These are phyloP conservation scores for Eimeria zaria DNA, from an alignment of 169 alveolate species.

Conservation along the genomic window DNA sequence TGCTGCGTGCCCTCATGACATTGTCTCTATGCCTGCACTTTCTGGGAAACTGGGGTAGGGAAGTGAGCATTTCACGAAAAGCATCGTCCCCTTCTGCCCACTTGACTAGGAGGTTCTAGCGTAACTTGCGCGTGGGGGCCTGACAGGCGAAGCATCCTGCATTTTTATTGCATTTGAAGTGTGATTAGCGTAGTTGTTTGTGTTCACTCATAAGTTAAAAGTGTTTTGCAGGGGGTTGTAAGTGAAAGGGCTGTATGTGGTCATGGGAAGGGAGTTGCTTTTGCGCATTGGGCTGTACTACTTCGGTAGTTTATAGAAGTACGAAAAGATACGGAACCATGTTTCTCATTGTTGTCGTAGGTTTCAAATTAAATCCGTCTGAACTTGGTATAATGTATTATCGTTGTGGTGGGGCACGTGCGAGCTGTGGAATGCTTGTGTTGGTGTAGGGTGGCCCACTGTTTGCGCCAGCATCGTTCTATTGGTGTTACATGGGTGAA, in stretches of 20 bases:
- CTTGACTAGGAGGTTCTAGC: background rate
- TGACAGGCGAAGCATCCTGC: background rate
- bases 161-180: background rate
- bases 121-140: background rate
- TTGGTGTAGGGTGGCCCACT: conserved; percentile 3
- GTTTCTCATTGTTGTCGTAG: too few species aligned
- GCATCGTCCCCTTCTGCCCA: background rate
- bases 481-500: background rate
- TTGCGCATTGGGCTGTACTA: background rate
- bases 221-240: background rate
- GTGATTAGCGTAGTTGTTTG: background rate
- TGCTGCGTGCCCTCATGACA: background rate
- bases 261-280: background rate
- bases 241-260: background rate
- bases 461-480: background rate
- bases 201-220: background rate
- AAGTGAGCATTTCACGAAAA: background rate
- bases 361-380: background rate
- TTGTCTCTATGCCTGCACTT: background rate
- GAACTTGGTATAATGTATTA: background rate
- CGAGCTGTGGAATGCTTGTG: background rate
- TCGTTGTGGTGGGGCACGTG: background rate
- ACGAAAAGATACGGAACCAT: background rate
- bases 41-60: background rate
- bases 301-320: background rate